Evolutionary conservation across 768 basidiomycete species (phyloP), one percentile per base, ranked within the genome.

Genomic region (Mycena capillaripes): DNA sequence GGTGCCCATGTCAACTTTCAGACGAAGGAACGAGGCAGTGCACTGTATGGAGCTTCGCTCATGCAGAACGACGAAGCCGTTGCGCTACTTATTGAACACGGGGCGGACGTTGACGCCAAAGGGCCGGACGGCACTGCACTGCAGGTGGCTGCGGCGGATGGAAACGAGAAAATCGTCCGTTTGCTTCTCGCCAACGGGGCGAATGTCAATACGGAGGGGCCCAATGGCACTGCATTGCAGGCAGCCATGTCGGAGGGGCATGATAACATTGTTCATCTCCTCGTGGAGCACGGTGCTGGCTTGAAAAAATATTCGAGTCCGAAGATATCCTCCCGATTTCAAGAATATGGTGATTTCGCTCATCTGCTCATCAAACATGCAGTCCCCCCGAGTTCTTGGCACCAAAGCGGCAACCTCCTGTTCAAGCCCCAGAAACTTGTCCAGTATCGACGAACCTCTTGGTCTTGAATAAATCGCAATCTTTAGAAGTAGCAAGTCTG

Each of bases 31-130:
- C 16, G 44, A n/a, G 60, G 60, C 8, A 48, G 42, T 27, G 60
- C 60, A 12, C 44, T 62, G 38, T 44, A 60, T 29, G 59, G 11
- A 25, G 59, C 59, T 11, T 40, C 59, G 16, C 38, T 60, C 5
- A 38, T 40, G 59, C 38, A 44, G 34, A n/a, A 60, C 40, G 25
- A 25, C n/a, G n/a, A 5, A 1, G 40, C 44, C 1, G 60, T 62
- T 34, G 25, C 23, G 3, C 44, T 62, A 2, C 60, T 62, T 9
- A 44, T 62, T 16, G 29, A 44, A 8, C 44, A 62, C 32, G 46
- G 59, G 17, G 44, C 60, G 42, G 60, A 62, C 44, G 60, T 62
- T 11, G 30, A 62, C 19, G 60, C 60, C 42, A 34, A 32, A 48
- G 44, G 44, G 11, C 42, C 40, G 4, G 25, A 32, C 11, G 60